Evolutionary conservation across 139 green algal genomes (phyloP).

Genomic region (Tetradesmus lagerheimii): DNA sequence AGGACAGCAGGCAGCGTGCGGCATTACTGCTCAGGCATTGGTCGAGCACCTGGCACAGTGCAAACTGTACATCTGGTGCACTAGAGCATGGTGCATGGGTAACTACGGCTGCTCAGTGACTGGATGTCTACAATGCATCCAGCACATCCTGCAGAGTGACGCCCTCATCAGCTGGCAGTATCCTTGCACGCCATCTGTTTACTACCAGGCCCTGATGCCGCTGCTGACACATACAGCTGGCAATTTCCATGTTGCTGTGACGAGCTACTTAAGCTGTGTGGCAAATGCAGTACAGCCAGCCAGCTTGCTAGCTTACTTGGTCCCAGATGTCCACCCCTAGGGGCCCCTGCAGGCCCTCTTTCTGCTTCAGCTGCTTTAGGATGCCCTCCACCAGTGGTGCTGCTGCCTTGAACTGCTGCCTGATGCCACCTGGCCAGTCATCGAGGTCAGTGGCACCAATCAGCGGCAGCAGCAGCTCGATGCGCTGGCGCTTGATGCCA

Average conservation of each 20-base stretch:
- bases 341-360: slow-evolving; percentile 65
- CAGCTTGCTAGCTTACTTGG: slow-evolving; percentile 48
- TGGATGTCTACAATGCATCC: no score
- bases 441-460: slow-evolving; percentile 95
- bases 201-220: no score
- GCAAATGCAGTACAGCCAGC: background rate
- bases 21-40: no score
- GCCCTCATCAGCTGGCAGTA: no score
- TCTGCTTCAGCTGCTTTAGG: slow-evolving; percentile 73
- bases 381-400: slow-evolving; percentile 81
- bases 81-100: no score
- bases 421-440: slow-evolving; percentile 91
- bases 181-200: no score
- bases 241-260: no score
- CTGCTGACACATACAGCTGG: no score
- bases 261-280: background rate
- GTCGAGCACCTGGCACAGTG: no score
- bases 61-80: no score
- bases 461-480: slow-evolving; percentile 90
- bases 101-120: no score
- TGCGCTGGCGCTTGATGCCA: slow-evolving; percentile 70
- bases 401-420: slow-evolving; percentile 92
- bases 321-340: slow-evolving; percentile 77
- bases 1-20: background rate
- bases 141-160: no score